phyloP scores from a whole-genome alignment of 345 rosid genomes.

The Sonneratia caseolaris region DNA sequence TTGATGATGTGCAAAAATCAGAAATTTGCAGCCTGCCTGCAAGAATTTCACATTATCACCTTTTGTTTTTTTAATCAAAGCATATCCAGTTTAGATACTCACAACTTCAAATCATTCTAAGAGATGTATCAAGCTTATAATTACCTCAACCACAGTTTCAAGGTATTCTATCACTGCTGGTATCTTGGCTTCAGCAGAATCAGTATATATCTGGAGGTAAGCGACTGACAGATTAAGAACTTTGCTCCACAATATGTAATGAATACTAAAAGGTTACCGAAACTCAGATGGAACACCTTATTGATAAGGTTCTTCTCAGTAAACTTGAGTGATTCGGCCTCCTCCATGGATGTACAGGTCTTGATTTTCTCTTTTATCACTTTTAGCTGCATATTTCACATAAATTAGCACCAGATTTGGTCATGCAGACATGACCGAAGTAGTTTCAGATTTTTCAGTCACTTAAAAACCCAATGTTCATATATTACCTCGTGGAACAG shows the following conservation, averaged over 20 bases:
- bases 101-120: no score
- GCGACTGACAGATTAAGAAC: no score
- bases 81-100: background rate
- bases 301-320: slow-evolving; percentile 70
- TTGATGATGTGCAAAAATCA: no score
- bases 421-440: background rate
- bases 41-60: slow-evolving; percentile 10
- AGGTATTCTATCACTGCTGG: slow-evolving; percentile 82
- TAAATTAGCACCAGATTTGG: background rate
- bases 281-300: slow-evolving; percentile 36
- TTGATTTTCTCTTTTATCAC: slow-evolving; percentile 56
- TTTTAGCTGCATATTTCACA: slow-evolving; percentile 40
- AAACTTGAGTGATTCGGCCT: slow-evolving; percentile 59
- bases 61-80: background rate
- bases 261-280: background rate
- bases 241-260: background rate
- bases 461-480: background rate
- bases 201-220: slow-evolving; percentile 68
- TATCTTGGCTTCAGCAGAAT: slow-evolving; percentile 87
- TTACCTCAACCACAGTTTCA: slow-evolving; percentile 80
- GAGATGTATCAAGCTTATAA: background rate
- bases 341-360: slow-evolving; percentile 63
- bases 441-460: background rate
- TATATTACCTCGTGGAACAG: slow-evolving; percentile 68
- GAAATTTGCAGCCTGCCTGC: slow-evolving; percentile 17